These are phyloP conservation scores for Solanum etuberosum DNA, from an alignment of 257 asterid species.

Conservation along the genomic window DNA sequence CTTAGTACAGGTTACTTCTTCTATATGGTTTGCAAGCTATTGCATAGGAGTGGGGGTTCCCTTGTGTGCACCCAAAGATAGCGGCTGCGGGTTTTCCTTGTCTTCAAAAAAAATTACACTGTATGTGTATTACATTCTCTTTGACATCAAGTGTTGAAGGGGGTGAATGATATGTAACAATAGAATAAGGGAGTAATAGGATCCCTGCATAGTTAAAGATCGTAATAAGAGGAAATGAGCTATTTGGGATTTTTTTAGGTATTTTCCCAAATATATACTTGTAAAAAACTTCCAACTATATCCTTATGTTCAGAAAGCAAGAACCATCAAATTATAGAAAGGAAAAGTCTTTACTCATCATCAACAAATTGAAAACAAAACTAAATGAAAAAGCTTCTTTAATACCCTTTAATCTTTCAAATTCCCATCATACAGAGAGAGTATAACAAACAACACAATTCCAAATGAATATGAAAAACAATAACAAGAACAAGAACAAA, in stretches of 20 bases:
- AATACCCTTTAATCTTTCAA: background rate
- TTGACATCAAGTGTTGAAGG: background rate
- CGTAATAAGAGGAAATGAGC: background rate
- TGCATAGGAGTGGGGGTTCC: fast-evolving
- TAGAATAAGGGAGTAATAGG: background rate
- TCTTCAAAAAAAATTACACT: background rate
- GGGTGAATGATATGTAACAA: background rate
- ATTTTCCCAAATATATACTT: background rate
- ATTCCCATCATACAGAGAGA: background rate
- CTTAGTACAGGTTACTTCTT: background rate
- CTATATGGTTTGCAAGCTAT: background rate
- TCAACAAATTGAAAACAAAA: background rate
- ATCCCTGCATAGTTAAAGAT: background rate
- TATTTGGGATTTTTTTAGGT: background rate
- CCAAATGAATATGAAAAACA: background rate
- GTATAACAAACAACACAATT: background rate
- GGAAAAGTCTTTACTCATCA: background rate
- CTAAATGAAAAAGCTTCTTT: background rate
- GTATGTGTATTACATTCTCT: background rate
- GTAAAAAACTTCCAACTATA: background rate
- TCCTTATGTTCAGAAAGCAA: background rate
- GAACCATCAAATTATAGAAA: background rate
- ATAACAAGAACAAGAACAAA: background rate
- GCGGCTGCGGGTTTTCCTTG: background rate
- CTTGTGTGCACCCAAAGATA: fast-evolving